A percentile compares a stretch with the other conserved stretches of the same genome.
phyloP scores from a whole-genome alignment of 768 basidiomycete species.

The Russula sp. region DNA sequence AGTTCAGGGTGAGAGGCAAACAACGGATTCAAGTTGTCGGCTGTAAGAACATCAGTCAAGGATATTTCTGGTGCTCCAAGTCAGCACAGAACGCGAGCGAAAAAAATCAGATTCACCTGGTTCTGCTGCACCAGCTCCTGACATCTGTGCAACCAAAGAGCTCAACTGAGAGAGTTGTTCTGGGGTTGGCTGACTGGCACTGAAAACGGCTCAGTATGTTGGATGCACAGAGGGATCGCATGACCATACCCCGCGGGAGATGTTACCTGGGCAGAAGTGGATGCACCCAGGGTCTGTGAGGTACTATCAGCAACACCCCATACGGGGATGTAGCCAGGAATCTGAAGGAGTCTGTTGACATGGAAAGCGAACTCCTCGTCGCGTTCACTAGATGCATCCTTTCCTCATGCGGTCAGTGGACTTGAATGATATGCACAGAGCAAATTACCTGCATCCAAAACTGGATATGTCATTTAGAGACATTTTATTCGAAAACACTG shows the following conservation, averaged over 20 bases:
- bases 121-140: slow-evolving; percentile 30
- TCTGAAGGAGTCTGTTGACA: slow-evolving; percentile 60
- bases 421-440: neutral
- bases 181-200: slow-evolving; percentile 33
- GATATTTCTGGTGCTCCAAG: slow-evolving; percentile 44
- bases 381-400: slow-evolving; percentile 62
- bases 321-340: slow-evolving; percentile 52
- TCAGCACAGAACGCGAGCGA: slow-evolving; percentile 2
- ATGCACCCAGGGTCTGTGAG: slow-evolving; percentile 34
- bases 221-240: neutral
- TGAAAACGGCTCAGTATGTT: slow-evolving; percentile 1
- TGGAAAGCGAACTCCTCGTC: slow-evolving; percentile 71
- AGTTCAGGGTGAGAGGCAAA: slow-evolving; percentile 65
- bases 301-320: slow-evolving; percentile 41
- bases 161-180: slow-evolving; percentile 62
- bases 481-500: neutral
- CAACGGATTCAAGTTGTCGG: slow-evolving; percentile 62
- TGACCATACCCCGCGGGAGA: slow-evolving; percentile 14
- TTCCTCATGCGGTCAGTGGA: neutral
- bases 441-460: slow-evolving; percentile 78
- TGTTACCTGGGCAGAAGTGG: slow-evolving; percentile 36
- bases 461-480: slow-evolving; percentile 31
- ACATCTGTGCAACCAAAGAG: slow-evolving; percentile 38
- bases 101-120: slow-evolving; percentile 29
- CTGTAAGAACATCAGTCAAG: slow-evolving; percentile 69